Base-by-base conservation (phyloP, 1,284 basidiomycete species). In the Marasmius oreades region DNA sequence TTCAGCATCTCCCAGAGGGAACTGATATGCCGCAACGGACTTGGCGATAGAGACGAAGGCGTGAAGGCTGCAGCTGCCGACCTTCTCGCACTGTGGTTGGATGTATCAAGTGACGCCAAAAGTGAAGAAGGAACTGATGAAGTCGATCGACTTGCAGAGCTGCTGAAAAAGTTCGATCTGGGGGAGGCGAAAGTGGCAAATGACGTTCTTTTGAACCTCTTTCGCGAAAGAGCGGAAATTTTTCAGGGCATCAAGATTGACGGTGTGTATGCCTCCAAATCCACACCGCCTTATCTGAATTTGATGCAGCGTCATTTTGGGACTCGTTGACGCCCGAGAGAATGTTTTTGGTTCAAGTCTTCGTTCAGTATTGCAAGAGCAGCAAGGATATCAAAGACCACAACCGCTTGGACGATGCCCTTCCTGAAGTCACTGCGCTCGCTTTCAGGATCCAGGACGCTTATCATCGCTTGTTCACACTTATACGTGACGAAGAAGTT, bases 351-450 rank as follows among this genome's bases (percentile, higher is more conserved):
- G 89, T 84, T 0, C 86, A 94, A 2, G 88, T 92, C 8, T 96
- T 92, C 66, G 85, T 91, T 16, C 88, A 94, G 39, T 82, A 93
- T 68, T 95, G 93, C 63, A 20, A 42, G n/a, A 5, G 7, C 39
- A 42, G 14, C 39, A 42, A 39, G 37, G 5, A 14, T 39, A 11
- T 28, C 18, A 75, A 84, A 36, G 77, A 70, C 43, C 85, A 85
- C 58, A 26, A 11, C 11, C 14, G 28, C n/a, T 83, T 92, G 55
- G 84, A 89, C 18, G 73, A 78, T 1, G 78, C 81, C 4, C 78
- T 98, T 12, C 96, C 96, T 0, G 91, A 92, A 33, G 92, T 97
- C 24, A 95, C 92, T 0, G 79, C 81, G 0, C 78, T 97, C 31
- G 95, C 94, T 0, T 93, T 88, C 75, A 77, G 78, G 11, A 88